These are phyloP conservation scores for Aureobasidium sp. DNA, from an alignment of 2,329 filamentous ascomycete genomes.

Conservation along the genomic window DNA sequence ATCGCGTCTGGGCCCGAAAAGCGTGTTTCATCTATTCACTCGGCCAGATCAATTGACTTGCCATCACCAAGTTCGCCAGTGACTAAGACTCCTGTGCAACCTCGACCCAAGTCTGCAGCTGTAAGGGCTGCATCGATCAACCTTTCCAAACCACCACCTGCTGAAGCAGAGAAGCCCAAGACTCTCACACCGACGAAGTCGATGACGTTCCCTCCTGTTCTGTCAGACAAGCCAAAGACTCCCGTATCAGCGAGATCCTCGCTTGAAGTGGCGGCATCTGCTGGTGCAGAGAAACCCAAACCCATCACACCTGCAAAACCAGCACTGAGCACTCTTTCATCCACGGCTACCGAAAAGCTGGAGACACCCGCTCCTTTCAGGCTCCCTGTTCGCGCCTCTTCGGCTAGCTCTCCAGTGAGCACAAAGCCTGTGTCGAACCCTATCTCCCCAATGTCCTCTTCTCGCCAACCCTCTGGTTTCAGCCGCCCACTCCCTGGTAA, in stretches of 20 bases:
- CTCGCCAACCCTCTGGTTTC: background rate
- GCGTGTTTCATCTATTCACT: background rate
- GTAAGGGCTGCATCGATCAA: constrained; percentile 15
- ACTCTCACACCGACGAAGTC: constrained; percentile 25
- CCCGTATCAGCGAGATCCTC: constrained; percentile 1
- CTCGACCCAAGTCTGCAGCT: constrained; percentile 15
- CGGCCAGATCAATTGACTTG: background rate
- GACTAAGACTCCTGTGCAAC: constrained; percentile 13
- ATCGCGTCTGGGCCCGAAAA: background rate
- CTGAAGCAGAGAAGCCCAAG: constrained; percentile 23
- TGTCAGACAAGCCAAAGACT: background rate
- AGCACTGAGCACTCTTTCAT: background rate
- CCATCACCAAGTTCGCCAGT: constrained; percentile 10
- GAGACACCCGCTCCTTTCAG: background rate
- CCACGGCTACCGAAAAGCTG: background rate
- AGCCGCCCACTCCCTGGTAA: background rate
- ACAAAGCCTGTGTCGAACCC: background rate
- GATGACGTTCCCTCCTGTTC: background rate
- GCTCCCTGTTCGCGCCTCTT: background rate
- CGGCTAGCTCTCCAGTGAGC: background rate
- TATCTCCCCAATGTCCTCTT: background rate
- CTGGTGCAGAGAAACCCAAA: constrained; percentile 1
- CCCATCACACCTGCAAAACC: constrained; percentile 3
- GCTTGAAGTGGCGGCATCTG: background rate
- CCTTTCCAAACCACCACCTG: constrained; percentile 23